Conservation (phyloP, 2,329 filamentous ascomycete species). For the Pyrenophora graminea region DNA sequence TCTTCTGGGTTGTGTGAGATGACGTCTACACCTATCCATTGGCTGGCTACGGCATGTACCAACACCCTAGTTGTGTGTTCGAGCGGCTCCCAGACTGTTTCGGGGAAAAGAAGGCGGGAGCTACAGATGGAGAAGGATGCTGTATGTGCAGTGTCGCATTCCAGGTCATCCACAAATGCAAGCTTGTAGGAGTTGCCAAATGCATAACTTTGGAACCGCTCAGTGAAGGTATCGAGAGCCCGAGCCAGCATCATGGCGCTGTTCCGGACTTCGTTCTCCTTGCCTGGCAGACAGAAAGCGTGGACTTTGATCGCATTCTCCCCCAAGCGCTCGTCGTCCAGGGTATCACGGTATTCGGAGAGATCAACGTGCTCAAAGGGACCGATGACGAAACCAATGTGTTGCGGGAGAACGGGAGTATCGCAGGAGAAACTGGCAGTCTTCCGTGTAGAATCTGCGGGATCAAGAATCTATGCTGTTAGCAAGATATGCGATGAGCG, state of each 20-base stretch:
- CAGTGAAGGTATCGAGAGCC: constrained; percentile 88
- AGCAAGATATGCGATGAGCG: constrained; percentile 6
- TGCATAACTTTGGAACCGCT: constrained; percentile 87
- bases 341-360: constrained; percentile 83
- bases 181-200: constrained; percentile 85
- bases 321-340: constrained; percentile 88
- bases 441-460: constrained; percentile 78
- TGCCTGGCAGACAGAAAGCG: constrained; percentile 86
- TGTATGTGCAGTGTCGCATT: constrained; percentile 73
- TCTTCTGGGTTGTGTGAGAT: constrained; percentile 80
- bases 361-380: constrained; percentile 94
- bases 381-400: constrained; percentile 90
- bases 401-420: constrained; percentile 74
- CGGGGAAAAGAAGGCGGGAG: constrained; percentile 80
- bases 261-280: constrained; percentile 80
- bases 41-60: constrained; percentile 81
- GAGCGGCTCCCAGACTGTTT: constrained; percentile 82
- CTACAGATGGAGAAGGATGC: constrained; percentile 88
- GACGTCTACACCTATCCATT: constrained; percentile 94
- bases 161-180: constrained; percentile 89
- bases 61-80: constrained; percentile 79
- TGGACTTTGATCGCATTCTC: constrained; percentile 86
- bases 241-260: constrained; percentile 81
- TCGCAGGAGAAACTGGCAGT: constrained; percentile 79
- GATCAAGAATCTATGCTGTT: constrained; percentile 62